phyloP scores from a whole-genome alignment of 1,139 yeast genomes.

The Chernovozyma sophiae-reginae region DNA sequence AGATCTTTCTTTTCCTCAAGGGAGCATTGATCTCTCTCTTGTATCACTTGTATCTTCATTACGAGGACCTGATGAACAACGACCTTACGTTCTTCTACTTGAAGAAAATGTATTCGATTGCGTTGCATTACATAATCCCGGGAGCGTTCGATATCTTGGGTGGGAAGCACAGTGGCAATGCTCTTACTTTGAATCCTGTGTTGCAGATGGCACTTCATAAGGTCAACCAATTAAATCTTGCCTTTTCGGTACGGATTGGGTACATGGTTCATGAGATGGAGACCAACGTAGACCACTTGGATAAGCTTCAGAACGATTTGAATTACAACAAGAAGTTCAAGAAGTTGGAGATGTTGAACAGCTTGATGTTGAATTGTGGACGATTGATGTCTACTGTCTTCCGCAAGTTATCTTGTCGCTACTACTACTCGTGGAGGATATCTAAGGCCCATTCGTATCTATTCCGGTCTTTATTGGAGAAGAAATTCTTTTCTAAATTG shows the following conservation, averaged over 20 bases:
- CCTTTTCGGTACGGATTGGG: conserved; percentile 22
- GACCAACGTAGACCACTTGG: conserved; percentile 12
- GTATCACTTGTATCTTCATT: conserved; percentile 24
- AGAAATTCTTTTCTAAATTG: conserved; percentile 17
- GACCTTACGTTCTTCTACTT: conserved; percentile 16
- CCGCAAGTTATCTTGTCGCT: conserved; percentile 26
- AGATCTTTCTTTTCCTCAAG: conserved; percentile 17
- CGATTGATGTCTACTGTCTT: conserved; percentile 8
- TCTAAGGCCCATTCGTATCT: conserved; percentile 25
- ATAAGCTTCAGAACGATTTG: conserved; percentile 10
- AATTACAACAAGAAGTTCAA: conserved; percentile 12
- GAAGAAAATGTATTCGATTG: conserved; percentile 15
- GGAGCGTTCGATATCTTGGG: conserved; percentile 17
- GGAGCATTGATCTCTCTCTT: conserved; percentile 24
- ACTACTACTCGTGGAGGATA: conserved; percentile 50
- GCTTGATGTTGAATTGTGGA: conserved; percentile 6
- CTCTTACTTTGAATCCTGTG: conserved; percentile 23
- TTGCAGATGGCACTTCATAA: conserved; percentile 23
- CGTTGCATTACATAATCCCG: conserved; percentile 18
- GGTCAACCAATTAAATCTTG: conserved; percentile 20
- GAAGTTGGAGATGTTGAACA: background rate
- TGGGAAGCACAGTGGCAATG: conserved; percentile 22
- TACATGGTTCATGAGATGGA: conserved; percentile 14
- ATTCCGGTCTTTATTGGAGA: conserved; percentile 15
- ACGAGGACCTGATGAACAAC: conserved; percentile 14